Evolutionary conservation across 352 stramenopile genomes (phyloP), one percentile per base, ranked within the genome.

Genomic region (Aphanomyces astaci): DNA sequence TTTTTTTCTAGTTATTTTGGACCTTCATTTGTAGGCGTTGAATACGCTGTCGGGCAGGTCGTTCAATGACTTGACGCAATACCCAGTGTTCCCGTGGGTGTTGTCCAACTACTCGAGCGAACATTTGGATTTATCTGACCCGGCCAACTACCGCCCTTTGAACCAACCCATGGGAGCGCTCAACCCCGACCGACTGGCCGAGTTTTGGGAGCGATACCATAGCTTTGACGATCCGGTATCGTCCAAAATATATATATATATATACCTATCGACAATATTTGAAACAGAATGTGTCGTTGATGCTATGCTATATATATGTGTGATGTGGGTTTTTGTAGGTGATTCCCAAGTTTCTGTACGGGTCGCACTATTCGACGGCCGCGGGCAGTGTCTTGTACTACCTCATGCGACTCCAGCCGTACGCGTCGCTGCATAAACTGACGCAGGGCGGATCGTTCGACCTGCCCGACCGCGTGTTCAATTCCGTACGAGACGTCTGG

Each of bases 361-460:
- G 87, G 1, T 94, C 85, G 7, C 97, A 99, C 72, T 99, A 99
- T 78, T 99, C 93, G 24, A 99, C 97, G 4, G 92, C 82, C 53
- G 86, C 85, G 15, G 97, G 97, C 40, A 96, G 99, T 32, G 97
- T 99, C 52, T 74, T 99, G 24, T 98, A 99, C 73, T 99, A 98
- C 73, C 85, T 99, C 15, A 87, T 99, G 55, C 86, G 98, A 43
- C 71, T 99, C n/a, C 92, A 99, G 77, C 98, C 98, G 2, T 99
- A 98, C 76, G 93, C 96, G n/a, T 81, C 86, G 17, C 81, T 99
- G 0, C 96, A 99, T 77, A 78, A 94, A 25, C 90, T 98, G 48
- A 95, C 99, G 71, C 97, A 99, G 81, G 85, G 92, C 53, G 95
- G 95, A 2, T 80, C 89, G 31, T 99, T 99, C 72, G 97, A 99